phyloP scores from a whole-genome alignment of 768 basidiomycete species.

The Amanita rimosa region DNA sequence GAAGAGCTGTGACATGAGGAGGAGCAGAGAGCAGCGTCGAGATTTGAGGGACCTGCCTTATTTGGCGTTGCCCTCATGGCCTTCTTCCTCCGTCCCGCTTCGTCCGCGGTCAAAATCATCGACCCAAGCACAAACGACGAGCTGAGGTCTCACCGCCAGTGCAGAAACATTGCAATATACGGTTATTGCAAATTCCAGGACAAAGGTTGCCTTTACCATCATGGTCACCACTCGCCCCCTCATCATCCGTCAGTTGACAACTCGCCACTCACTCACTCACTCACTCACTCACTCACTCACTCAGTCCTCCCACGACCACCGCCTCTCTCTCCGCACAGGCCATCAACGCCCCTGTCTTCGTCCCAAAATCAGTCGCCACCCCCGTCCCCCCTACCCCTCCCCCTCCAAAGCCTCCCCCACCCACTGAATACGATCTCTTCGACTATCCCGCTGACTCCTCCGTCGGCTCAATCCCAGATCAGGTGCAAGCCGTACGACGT shows the following conservation, averaged over 20 bases:
- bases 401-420: not conserved
- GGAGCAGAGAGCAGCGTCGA: not conserved
- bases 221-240: conserved; percentile 26
- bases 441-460: conserved; percentile 5
- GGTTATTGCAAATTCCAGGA: conserved; percentile 82
- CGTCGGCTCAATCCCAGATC: conserved; percentile 17
- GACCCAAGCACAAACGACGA: conserved; percentile 28
- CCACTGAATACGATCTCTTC: too few species aligned
- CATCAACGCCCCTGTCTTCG: conserved; percentile 76
- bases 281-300: too few species aligned
- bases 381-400: conserved; percentile 19
- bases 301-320: conserved; percentile 20
- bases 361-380: conserved; percentile 44
- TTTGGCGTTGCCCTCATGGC: conserved; percentile 31
- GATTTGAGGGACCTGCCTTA: not conserved
- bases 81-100: conserved; percentile 57
- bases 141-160: conserved; percentile 51
- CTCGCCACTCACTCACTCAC: conserved; percentile 4
- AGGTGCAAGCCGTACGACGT: conserved; percentile 12
- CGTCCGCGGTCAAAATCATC: conserved; percentile 57
- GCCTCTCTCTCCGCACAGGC: conserved; percentile 44
- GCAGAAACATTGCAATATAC: conserved; percentile 85
- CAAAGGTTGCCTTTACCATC: conserved; percentile 77
- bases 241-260: conserved; percentile 10
- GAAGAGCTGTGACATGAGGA: not conserved